Evolutionary conservation across 768 basidiomycete species (phyloP), one percentile per base, ranked within the genome.

Genomic region (Multifurca ochricompacta): DNA sequence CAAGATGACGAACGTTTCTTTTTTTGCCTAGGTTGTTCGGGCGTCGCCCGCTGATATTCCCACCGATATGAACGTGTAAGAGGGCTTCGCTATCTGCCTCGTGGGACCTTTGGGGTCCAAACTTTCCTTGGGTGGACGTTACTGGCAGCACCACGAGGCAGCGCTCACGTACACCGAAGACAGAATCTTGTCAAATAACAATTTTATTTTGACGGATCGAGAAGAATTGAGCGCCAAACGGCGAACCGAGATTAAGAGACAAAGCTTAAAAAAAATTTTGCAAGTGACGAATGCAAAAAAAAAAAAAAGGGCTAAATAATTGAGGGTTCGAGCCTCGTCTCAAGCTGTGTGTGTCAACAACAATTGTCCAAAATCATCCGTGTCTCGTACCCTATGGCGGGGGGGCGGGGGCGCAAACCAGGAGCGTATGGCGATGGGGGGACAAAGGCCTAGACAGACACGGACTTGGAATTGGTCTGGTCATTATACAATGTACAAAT

Each of bases 51-150:
- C 55, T 57, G 56, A 57, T 52, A 43, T 46, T 57, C 50, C 45
- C 51, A 52, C 56, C 56, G 56, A 52, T 57, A 57, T 57, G 57
- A 54, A 35, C 52, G 57, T 39, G 53, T 49, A 58, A 44, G 48
- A 37, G 11, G n/a, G 16, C 40, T 54, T 58, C 46, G 47, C 35
- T 48, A 55, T 55, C 47, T 41, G 56, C 53, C 47, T 58, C 53
- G 41, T 48, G 47, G 34, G 46, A 46, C 4, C 47, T 48, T 56
- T 43, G 25, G 47, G 53, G 31, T 35, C 53, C 34, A 14, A 58
- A 48, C 46, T 58, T n/a, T 37, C 44, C 45, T 30, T 43, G 30
- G 37, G 25, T 18, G 52, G 42, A 61, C 46, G 43, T 60, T 39
- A 47, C 48, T 54, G 31, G 18, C 9, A 52, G 21, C 39, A 19